Conservation (phyloP, 2,329 filamentous ascomycete species). For the Incumbomyces lentus region DNA sequence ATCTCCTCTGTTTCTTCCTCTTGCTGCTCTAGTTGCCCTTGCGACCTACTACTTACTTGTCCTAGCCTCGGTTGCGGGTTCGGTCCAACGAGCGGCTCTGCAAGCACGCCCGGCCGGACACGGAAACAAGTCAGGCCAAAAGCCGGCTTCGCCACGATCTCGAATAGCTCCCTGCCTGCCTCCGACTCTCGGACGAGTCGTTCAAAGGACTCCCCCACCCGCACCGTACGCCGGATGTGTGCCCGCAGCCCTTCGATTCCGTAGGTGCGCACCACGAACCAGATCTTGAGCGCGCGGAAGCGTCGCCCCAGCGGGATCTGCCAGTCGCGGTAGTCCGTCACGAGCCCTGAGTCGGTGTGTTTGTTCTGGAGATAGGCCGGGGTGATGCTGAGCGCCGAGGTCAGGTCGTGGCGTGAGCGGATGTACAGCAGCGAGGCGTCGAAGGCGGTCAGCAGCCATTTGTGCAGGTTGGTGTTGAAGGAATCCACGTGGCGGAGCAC, state of each 20-base stretch:
- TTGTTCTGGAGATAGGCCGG: conserved; percentile 74
- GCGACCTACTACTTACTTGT: background rate
- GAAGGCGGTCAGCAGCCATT: conserved; percentile 93
- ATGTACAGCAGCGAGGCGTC: conserved; percentile 76
- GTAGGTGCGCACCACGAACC: conserved; percentile 83
- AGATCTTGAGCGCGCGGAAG: conserved; percentile 84
- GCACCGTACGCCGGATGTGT: conserved; percentile 61
- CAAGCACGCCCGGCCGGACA: conserved; percentile 37
- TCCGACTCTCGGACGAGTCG: conserved; percentile 44
- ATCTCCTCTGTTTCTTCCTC: background rate
- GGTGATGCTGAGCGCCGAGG: conserved; percentile 65
- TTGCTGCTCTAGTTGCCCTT: too few species aligned
- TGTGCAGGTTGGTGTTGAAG: conserved; percentile 95
- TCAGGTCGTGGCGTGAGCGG: conserved; percentile 63
- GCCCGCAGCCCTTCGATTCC: conserved; percentile 64
- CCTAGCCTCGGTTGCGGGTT: too few species aligned
- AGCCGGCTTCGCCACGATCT: conserved; percentile 59
- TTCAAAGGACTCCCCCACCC: conserved; percentile 60
- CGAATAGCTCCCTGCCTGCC: conserved; percentile 54
- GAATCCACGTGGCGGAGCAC: conserved; percentile 47
- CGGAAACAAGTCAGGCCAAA: conserved; percentile 74
- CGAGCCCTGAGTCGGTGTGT: conserved; percentile 68
- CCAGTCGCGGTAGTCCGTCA: conserved; percentile 95
- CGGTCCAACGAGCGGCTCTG: background rate
- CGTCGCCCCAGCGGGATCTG: conserved; percentile 84